Conservation (phyloP, 1,284 basidiomycete species). For the Tremellales sp. region DNA sequence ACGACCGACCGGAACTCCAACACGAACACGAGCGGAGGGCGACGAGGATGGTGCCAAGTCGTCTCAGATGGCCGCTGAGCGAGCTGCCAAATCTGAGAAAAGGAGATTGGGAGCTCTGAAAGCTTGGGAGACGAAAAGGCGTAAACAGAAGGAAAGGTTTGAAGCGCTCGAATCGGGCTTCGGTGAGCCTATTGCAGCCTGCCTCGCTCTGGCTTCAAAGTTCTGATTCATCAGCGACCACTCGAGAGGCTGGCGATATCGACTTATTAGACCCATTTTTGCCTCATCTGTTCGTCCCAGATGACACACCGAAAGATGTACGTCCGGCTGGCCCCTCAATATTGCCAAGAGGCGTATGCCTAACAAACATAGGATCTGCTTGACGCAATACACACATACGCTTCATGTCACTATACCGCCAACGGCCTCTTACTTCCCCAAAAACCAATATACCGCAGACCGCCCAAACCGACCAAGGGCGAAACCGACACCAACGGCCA, state of each 20-base stretch:
- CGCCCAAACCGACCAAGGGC: not conserved
- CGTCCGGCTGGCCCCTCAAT: not conserved
- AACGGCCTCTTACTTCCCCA: conserved; percentile 10
- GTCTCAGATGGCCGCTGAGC: too few species aligned
- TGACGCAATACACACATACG: conserved; percentile 17
- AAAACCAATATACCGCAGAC: too few species aligned
- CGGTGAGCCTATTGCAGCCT: not conserved
- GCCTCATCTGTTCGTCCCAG: too few species aligned
- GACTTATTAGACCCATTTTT: too few species aligned
- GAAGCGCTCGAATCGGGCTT: not conserved
- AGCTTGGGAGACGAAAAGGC: conserved; percentile 1
- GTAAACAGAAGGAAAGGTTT: not conserved
- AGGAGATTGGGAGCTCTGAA: not conserved
- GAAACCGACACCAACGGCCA: not conserved
- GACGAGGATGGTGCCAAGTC: not conserved
- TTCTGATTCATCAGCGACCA: too few species aligned
- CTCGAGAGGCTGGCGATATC: too few species aligned
- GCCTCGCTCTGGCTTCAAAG: too few species aligned
- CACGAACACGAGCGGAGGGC: not conserved
- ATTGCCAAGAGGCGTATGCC: not conserved
- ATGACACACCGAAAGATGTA: conserved; percentile 4
- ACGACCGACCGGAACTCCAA: not conserved
- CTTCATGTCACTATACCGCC: conserved; percentile 17
- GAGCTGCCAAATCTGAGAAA: too few species aligned
- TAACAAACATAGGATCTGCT: conserved; percentile 16